Conservation (phyloP, 2,329 filamentous ascomycete genomes). For the Xylaria sp. region DNA sequence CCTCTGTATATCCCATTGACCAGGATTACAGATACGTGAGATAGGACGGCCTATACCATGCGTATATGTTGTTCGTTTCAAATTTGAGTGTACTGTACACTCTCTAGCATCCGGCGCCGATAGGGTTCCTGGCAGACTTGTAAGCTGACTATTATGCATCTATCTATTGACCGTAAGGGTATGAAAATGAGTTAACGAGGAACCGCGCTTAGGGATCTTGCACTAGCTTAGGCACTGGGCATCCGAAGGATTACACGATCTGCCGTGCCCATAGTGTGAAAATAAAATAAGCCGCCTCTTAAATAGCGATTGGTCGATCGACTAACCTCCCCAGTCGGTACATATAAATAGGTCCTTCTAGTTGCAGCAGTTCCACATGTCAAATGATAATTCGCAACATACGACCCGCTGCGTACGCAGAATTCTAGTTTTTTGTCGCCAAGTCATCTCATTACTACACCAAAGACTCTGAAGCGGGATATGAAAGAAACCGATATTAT, state of each 20-base stretch:
- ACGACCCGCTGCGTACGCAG: constrained; percentile 1
- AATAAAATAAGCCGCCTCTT: neutral
- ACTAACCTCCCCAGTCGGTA: neutral
- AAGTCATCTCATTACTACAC: constrained; percentile 16
- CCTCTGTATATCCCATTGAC: constrained; percentile 17
- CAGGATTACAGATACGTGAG: constrained; percentile 10
- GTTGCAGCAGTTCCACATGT: neutral
- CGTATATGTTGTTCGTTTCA: neutral
- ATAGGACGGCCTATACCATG: no score
- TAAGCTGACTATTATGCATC: constrained; percentile 18
- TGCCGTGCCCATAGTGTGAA: neutral
- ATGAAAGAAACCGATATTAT: neutral
- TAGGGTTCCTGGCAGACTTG: constrained; percentile 8
- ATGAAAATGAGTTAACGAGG: neutral
- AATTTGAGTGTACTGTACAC: neutral
- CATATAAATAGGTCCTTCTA: neutral
- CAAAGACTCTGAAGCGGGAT: neutral
- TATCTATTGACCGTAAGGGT: constrained; percentile 1
- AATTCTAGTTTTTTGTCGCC: neutral
- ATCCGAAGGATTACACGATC: constrained; percentile 31
- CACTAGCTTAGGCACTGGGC: neutral
- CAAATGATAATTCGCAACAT: constrained; percentile 2
- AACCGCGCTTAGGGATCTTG: constrained; percentile 24
- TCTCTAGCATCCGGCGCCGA: neutral
- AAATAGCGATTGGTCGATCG: neutral